These are phyloP conservation scores for Pelargonium nanum DNA, from an alignment of 345 rosid genomes.

Conservation along the genomic window DNA sequence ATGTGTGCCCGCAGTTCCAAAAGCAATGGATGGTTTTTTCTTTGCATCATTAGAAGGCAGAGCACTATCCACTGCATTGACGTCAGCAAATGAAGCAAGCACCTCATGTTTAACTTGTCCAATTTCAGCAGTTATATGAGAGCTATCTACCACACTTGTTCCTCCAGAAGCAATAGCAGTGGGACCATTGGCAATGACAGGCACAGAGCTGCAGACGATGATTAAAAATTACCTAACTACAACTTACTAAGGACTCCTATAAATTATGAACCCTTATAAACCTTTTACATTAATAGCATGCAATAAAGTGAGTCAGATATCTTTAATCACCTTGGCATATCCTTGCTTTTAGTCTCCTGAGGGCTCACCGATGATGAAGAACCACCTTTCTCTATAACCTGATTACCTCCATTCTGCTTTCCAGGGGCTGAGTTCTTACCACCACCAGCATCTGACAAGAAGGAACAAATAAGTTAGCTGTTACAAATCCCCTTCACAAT, in stretches of 20 bases:
- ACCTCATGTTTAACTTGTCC: background rate
- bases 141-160: too few relatives aligned
- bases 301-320: slow-evolving; percentile 25
- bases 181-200: background rate
- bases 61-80: slow-evolving; percentile 25
- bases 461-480: slow-evolving; percentile 1
- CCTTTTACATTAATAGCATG: background rate
- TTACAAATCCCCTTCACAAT: background rate
- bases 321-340: slow-evolving; percentile 18
- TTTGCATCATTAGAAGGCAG: slow-evolving; percentile 24
- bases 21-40: slow-evolving; percentile 26
- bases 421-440: slow-evolving; percentile 39
- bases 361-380: slow-evolving; percentile 28
- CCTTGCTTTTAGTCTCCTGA: slow-evolving; percentile 39
- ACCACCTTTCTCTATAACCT: slow-evolving; percentile 40
- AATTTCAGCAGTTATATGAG: background rate
- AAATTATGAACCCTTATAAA: background rate
- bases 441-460: slow-evolving; percentile 54
- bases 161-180: background rate
- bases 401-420: slow-evolving; percentile 42
- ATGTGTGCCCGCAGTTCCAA: slow-evolving; percentile 29
- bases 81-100: slow-evolving; percentile 15
- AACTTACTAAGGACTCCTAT: background rate
- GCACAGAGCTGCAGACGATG: background rate
- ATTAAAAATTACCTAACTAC: background rate